Conservation (phyloP, 73 alveolate genomes). For the Stentor roeselii region DNA sequence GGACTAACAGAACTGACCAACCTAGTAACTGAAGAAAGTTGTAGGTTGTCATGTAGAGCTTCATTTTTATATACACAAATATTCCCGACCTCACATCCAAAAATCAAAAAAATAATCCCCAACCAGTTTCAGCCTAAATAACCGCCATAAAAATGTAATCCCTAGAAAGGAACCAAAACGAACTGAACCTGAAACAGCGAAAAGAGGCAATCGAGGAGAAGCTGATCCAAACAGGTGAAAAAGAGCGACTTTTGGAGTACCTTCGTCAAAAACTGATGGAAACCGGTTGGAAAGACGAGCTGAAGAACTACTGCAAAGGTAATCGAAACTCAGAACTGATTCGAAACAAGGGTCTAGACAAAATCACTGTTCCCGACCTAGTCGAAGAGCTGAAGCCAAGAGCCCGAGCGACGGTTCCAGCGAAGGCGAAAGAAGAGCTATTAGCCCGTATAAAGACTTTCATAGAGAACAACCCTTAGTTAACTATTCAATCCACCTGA, state of each 20-base stretch:
- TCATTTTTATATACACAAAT: no score
- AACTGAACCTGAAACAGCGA: background rate
- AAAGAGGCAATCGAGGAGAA: slow-evolving; percentile 6
- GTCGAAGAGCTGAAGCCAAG: background rate
- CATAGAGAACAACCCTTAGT: no score
- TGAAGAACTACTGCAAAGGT: slow-evolving; percentile 15
- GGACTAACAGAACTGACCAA: background rate
- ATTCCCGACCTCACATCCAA: no score
- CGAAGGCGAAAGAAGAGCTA: background rate
- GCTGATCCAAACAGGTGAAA: slow-evolving; percentile 22
- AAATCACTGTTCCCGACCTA: background rate
- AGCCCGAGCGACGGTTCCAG: background rate
- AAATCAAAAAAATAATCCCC: no score
- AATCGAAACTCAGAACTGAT: no score
- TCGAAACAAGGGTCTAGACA: background rate
- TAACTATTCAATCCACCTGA: no score
- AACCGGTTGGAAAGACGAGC: background rate
- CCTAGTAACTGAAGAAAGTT: background rate
- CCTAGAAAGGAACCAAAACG: slow-evolving; percentile 11
- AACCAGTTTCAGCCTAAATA: no score
- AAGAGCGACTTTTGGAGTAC: background rate
- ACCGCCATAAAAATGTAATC: no score
- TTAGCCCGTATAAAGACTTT: background rate
- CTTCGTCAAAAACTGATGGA: background rate
- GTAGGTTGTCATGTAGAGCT: background rate